These are phyloP conservation scores for Dothidotthia symphoricarpi DNA, from an alignment of 2,329 filamentous ascomycete genomes.

Conservation along the genomic window DNA sequence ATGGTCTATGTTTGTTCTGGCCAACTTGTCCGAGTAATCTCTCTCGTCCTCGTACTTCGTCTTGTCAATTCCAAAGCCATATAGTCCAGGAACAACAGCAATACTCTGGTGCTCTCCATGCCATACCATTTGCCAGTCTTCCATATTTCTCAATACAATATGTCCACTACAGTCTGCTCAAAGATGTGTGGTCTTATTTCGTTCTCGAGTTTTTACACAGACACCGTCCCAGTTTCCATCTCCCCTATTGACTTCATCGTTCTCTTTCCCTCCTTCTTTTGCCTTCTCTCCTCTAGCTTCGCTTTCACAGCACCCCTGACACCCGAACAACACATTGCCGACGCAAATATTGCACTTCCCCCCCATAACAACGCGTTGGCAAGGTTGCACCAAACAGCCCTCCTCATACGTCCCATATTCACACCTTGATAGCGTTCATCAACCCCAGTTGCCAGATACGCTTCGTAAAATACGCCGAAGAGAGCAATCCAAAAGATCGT, in stretches of 20 bases:
- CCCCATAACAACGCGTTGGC: conserved; percentile 25
- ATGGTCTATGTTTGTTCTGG: too few relatives aligned
- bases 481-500: conserved; percentile 23
- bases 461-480: conserved; percentile 20
- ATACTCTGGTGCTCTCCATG: too few relatives aligned
- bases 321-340: conserved; percentile 25
- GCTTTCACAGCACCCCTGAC: conserved; percentile 17
- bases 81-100: too few relatives aligned
- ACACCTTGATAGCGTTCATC: conserved; percentile 9
- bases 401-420: conserved; percentile 16
- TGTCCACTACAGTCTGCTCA: too few relatives aligned
- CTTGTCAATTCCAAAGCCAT: too few relatives aligned
- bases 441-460: conserved; percentile 6
- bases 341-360: conserved; percentile 24
- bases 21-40: too few relatives aligned
- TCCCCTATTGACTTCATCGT: conserved; percentile 1
- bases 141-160: too few relatives aligned
- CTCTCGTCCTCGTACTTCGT: too few relatives aligned
- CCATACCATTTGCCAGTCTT: too few relatives aligned
- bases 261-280: conserved; percentile 3
- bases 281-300: conserved; percentile 10
- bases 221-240: conserved; percentile 11
- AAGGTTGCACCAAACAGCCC: conserved; percentile 24
- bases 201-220: not conserved
- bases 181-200: too few relatives aligned